Evolutionary conservation across 306 rosid genomes (phyloP).

Genomic region (Begonia peltatifolia): DNA sequence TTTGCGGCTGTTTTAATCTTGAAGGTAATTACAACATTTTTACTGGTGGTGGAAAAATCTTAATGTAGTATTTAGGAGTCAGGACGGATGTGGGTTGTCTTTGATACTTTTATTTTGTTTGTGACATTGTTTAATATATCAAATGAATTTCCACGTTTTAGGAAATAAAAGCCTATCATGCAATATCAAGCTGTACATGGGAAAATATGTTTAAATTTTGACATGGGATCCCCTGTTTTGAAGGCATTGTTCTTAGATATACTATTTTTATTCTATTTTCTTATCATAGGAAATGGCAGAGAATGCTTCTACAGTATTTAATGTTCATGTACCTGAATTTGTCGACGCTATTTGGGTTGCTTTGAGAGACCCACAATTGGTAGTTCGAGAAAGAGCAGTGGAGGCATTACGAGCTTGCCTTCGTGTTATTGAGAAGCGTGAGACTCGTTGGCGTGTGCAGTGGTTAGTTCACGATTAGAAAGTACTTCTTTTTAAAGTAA

Average conservation of each 20-base stretch:
- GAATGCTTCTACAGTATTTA: slow-evolving; percentile 91
- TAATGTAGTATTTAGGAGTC: too few relatives aligned
- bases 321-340: slow-evolving; percentile 95
- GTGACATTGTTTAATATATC: too few relatives aligned
- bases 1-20: slow-evolving; percentile 90
- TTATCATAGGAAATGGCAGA: slow-evolving; percentile 93
- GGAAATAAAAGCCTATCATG: too few relatives aligned
- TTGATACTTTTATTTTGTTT: too few relatives aligned
- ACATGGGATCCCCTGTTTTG: too few relatives aligned
- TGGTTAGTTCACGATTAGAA: slow-evolving; percentile 38
- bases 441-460: slow-evolving; percentile 99
- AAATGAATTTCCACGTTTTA: too few relatives aligned
- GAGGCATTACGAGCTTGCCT: slow-evolving; percentile 98
- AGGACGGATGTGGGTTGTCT: too few relatives aligned
- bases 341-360: slow-evolving; percentile 99
- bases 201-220: too few relatives aligned
- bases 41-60: background rate
- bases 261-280: background rate
- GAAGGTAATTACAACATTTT: slow-evolving; percentile 48
- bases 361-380: slow-evolving; percentile 77
- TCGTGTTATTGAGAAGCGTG: slow-evolving; percentile 87
- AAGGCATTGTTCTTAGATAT: background rate
- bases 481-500: too few relatives aligned
- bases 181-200: too few relatives aligned
- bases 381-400: slow-evolving; percentile 93